Evolutionary conservation across 1,284 basidiomycete species (phyloP).

Genomic region (Malassezia dermatis): DNA sequence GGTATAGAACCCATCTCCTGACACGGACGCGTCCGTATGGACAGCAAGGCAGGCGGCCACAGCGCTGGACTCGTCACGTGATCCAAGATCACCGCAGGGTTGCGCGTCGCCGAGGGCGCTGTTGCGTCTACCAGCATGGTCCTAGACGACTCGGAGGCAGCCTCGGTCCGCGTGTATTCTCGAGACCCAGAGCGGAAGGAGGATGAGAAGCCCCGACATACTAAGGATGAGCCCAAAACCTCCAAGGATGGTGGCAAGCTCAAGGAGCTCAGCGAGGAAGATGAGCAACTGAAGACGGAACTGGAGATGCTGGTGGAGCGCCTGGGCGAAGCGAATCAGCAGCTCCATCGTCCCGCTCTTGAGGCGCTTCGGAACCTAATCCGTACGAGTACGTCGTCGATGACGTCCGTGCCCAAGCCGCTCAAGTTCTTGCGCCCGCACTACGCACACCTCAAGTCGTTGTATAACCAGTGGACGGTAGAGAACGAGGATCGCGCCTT

Average conservation of each 20-base stretch:
- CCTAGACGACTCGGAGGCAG: conserved; percentile 14
- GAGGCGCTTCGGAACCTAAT: conserved; percentile 90
- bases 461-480: conserved; percentile 34
- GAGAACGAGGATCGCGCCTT: conserved; percentile 58
- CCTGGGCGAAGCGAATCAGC: conserved; percentile 75
- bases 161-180: conserved; percentile 49
- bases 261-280: conserved; percentile 78
- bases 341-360: conserved; percentile 76
- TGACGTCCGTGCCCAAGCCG: conserved; percentile 99
- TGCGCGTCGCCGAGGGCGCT: conserved; percentile 11
- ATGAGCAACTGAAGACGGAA: conserved; percentile 83
- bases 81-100: conserved; percentile 6
- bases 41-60: background rate
- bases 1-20: background rate
- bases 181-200: conserved; percentile 49
- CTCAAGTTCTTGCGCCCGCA: conserved; percentile 95
- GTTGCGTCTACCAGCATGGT: conserved; percentile 12
- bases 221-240: conserved; percentile 49
- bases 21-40: background rate
- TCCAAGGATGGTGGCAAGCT: conserved; percentile 52
- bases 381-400: conserved; percentile 90
- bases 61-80: conserved; percentile 3
- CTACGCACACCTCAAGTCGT: conserved; percentile 65
- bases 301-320: conserved; percentile 96
- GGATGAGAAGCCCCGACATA: conserved; percentile 22